Percentiles rank a stretch among this genome's conserved stretches.
Conservation (phyloP, 371 early-diverging fungal species). For the Syncephalastrum racemosum region DNA sequence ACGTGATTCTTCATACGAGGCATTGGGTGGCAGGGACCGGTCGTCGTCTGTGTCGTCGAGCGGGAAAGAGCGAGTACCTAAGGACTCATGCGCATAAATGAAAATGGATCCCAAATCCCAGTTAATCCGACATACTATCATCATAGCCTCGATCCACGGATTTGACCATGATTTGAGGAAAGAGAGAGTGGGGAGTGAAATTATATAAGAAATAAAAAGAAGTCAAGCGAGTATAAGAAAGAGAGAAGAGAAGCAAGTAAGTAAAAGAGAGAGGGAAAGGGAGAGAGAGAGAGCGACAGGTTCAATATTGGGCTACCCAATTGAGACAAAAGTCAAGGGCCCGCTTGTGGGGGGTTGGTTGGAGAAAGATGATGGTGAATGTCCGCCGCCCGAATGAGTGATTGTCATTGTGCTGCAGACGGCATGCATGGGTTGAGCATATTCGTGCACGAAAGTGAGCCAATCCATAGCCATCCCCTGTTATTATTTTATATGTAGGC, state of each 20-base stretch:
- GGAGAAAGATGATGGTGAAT: background rate
- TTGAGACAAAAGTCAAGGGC: too few relatives aligned
- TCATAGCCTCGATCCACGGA: too few relatives aligned
- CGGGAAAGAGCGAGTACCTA: conserved; percentile 21
- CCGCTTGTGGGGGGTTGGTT: too few relatives aligned
- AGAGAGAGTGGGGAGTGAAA: background rate
- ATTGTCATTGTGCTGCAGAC: conserved; percentile 21
- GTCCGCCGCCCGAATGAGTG: background rate
- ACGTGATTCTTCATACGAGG: conserved; percentile 12
- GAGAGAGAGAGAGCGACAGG: too few relatives aligned
- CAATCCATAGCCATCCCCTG: too few relatives aligned
- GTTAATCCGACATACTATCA: too few relatives aligned
- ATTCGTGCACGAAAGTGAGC: conserved; percentile 16
- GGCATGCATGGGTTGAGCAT: conserved; percentile 33
- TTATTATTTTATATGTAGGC: too few relatives aligned
- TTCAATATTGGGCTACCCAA: too few relatives aligned
- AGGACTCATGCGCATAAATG: too few relatives aligned
- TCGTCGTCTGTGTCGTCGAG: conserved; percentile 22
- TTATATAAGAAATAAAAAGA: conserved; percentile 4
- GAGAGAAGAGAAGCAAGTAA: background rate
- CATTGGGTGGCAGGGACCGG: conserved; percentile 17
- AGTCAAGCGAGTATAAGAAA: background rate
- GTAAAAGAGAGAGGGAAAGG: background rate
- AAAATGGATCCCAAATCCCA: too few relatives aligned
- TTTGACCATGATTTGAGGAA: too few relatives aligned